Conservation (phyloP, 176 grass and related monocot species). For the Zoysia pacifica region DNA sequence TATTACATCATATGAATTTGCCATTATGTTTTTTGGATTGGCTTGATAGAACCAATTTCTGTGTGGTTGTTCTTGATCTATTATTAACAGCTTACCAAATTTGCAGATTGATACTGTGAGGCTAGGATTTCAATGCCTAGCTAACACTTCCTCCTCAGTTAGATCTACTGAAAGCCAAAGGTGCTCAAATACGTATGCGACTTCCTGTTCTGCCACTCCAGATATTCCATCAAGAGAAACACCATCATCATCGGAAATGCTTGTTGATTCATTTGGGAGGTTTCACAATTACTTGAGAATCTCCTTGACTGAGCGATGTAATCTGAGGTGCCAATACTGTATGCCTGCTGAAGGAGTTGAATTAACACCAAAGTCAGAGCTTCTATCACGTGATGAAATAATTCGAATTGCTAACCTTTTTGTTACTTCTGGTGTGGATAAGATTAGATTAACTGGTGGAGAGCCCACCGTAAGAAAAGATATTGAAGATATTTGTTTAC, state of each 20-base stretch:
- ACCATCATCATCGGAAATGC: constrained; percentile 51
- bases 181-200: constrained; percentile 39
- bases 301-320: constrained; percentile 83
- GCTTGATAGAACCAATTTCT: background rate
- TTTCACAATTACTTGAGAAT: constrained; percentile 87
- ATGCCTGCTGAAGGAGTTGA: constrained; percentile 89
- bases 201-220: constrained; percentile 42
- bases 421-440: constrained; percentile 78
- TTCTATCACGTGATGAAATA: constrained; percentile 72
- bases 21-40: constrained; percentile 4
- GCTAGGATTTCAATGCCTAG: constrained; percentile 22
- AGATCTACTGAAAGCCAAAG: constrained; percentile 4
- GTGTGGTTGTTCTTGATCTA: background rate
- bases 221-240: constrained; percentile 37
- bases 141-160: constrained; percentile 4
- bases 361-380: constrained; percentile 65
- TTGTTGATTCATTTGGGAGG: constrained; percentile 85
- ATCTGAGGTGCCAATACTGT: constrained; percentile 86
- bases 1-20: background rate
- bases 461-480: constrained; percentile 91
- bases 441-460: constrained; percentile 86
- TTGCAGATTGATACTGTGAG: constrained; percentile 41
- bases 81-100: constrained; percentile 1
- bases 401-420: constrained; percentile 72
- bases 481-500: constrained; percentile 83